phyloP scores from a whole-genome alignment of 1,284 basidiomycete species.

The Apiotrichum akiyoshidainum region DNA sequence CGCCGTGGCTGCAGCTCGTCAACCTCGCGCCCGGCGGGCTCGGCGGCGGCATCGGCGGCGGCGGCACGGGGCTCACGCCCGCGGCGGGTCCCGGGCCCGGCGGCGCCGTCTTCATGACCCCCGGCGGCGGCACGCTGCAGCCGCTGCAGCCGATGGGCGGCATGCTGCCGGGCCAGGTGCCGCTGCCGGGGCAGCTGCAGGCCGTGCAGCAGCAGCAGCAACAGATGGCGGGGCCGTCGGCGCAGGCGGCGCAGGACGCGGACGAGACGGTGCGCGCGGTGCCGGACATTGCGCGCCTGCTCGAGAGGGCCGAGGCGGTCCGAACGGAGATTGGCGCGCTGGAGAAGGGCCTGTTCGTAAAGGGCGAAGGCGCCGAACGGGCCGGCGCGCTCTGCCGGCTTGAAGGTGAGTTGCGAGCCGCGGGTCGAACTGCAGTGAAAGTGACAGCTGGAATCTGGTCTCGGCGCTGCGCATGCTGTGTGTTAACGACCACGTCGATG shows the following conservation, averaged over 20 bases:
- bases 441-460: no score
- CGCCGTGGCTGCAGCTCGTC: neutral
- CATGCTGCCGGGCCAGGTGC: no score
- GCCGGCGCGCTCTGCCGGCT: conserved; percentile 3
- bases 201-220: no score
- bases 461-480: no score
- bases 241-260: conserved; percentile 4
- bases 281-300: conserved; percentile 8
- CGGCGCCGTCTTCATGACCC: no score
- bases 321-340: conserved; percentile 5
- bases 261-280: conserved; percentile 19
- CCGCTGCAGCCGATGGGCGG: no score
- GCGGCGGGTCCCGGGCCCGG: no score
- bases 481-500: no score
- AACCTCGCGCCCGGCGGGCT: neutral
- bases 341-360: conserved; percentile 8
- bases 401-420: conserved; percentile 8
- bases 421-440: no score
- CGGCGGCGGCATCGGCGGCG: neutral
- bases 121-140: no score
- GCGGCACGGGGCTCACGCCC: no score
- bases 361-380: conserved; percentile 3
- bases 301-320: conserved; percentile 19
- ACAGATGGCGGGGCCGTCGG: neutral
- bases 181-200: no score